Base-by-base conservation (phyloP, 768 basidiomycete genomes). In the Trametes cubensis region DNA sequence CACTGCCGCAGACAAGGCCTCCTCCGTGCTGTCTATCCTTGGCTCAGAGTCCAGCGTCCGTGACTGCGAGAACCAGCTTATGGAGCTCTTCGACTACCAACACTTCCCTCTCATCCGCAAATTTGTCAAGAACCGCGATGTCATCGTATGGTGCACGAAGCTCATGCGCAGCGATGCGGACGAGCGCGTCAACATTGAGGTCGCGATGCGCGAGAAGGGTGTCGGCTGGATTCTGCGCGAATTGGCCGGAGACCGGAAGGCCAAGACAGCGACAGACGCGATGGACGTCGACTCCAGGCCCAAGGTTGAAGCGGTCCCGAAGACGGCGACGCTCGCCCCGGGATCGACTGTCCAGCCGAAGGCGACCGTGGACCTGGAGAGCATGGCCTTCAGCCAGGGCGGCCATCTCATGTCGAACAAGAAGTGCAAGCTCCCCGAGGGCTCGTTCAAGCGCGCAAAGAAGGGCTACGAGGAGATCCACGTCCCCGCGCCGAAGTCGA, bases 381-480 rank as follows among this genome's bases (percentile, higher is more conserved):
- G 85, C 61, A 90, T 98, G 89, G 89, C 92, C n/a, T 99, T 99
- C 77, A 86, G 87, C 48, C 95, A 98, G 69, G 97, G 95, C 23
- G 95, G 93, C 0, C 95, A 98, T 63, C 78, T 98, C 63, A 99
- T 98, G 96, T 93, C 93, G 17, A 98, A 98, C 79, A 98, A 98
- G 77, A 98, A 98, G 78, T 92, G 90, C 78, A 97, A 95, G 73
- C 86, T 98, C 3, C 97, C 97, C 0, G 94, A 97, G 42, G 97
- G 97, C 4, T 97, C 95, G 17, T 95, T 98, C 83, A 98, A 98
- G 77, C 89, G 96, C 48, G 84, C 92, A 18, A 88, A 90, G 76
- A 99, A 99, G 74, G 95, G 97, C 1, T 98, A 92, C 73, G 97
- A 98, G 73, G 97, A 99, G 74, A 95, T 99, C 34, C 95, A 98